Conservation (phyloP, 495 filamentous ascomycete genomes). For the Aspergillus asperescens region DNA sequence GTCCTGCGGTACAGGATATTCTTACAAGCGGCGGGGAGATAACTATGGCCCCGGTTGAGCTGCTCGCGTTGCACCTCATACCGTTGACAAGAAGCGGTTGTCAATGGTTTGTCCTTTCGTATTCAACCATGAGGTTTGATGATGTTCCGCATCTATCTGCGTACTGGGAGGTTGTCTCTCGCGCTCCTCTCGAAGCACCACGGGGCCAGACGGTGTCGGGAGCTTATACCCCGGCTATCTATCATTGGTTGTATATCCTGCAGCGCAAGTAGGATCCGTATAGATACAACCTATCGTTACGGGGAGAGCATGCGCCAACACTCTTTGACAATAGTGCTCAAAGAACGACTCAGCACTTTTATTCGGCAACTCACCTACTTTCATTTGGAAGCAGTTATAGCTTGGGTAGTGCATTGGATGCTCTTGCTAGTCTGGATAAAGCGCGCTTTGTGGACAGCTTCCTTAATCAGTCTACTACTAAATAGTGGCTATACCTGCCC, state of each 20-base stretch:
- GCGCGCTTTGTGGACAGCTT: too few species aligned
- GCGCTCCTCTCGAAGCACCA: slow-evolving; percentile 36
- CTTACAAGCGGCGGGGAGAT: slow-evolving; percentile 4
- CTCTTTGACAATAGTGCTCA: too few species aligned
- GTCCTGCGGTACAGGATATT: slow-evolving; percentile 23
- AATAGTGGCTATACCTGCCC: too few species aligned
- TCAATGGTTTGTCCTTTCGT: slow-evolving; percentile 36
- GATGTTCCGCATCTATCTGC: slow-evolving; percentile 16
- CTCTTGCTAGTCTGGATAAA: too few species aligned
- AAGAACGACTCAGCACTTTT: too few species aligned
- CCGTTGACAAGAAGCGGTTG: slow-evolving; percentile 29
- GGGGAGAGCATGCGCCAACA: too few species aligned
- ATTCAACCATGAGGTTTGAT: slow-evolving; percentile 37
- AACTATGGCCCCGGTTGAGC: slow-evolving; percentile 32
- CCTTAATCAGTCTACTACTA: too few species aligned
- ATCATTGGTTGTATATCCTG: slow-evolving; percentile 41
- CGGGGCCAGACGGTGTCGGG: slow-evolving; percentile 28
- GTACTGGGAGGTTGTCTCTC: slow-evolving; percentile 34
- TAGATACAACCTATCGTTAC: too few species aligned
- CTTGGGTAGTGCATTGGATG: too few species aligned
- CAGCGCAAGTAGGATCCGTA: slow-evolving; percentile 26
- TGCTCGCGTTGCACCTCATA: slow-evolving; percentile 34
- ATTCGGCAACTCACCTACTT: too few species aligned
- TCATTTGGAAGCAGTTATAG: too few species aligned
- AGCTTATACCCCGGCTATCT: slow-evolving; percentile 33